Base-by-base conservation (phyloP, 257 asterid species). In the Penstemon newberryi region DNA sequence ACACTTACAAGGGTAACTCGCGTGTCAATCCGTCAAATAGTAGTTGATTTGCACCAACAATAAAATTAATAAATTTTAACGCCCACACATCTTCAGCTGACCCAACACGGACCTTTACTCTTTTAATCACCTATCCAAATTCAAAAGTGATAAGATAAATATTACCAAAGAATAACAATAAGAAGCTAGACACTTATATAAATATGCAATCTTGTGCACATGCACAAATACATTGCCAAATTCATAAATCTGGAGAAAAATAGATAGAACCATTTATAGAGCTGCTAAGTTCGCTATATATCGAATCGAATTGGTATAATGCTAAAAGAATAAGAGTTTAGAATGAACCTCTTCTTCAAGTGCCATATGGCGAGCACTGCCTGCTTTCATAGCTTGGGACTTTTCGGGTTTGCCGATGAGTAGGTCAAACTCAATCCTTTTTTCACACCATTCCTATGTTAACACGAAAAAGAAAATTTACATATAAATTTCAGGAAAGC, bases 381-480 rank as follows among this genome's bases (percentile, higher is more conserved):
- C 98, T 56, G 85, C 90, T 84, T 81, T 69, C 98, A 92, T 92
- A 68, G 97, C 97, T 82, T 87, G 76, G 55, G 80, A 86, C 66
- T 59, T 77, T 67, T 80, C 74, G 11, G 83, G 90, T 78, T 64
- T 88, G 19, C 96, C 96, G 38, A 66, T 36, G 56, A 64, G 75
- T 45, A 92, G 82, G 58, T 56, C 66, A 70, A 73, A 88, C 73
- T 88, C 98, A 81, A 80, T 88, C 71, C 86, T 91, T 56, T 92
- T 92, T 78, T 90, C 97, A 75, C 98, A 92, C 98, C 98, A 92
- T 79, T 92, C 98, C 98, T 92, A 75, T 3, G 75, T 37, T 13
- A 52, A 43, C 54, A 41, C 19, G 13, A 5, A 13, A 11, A 44
- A 45, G 41, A 11, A 13, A 42, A 56, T 61, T 4, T 33, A 0